phyloP scores from a whole-genome alignment of 2,329 filamentous ascomycete genomes.

The Calonectria hawksworthii region DNA sequence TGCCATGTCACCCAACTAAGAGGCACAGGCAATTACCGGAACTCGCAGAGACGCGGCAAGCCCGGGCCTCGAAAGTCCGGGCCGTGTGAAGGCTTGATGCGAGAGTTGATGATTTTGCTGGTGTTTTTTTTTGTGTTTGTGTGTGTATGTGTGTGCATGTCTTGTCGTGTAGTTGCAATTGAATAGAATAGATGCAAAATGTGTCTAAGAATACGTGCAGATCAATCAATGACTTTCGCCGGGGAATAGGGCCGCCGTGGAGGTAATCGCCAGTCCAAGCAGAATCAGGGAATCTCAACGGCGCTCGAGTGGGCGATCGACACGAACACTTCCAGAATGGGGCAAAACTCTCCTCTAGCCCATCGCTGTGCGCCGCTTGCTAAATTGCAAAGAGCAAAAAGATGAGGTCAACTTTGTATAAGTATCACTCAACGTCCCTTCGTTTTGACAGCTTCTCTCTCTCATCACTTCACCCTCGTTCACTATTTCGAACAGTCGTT shows the following conservation, averaged over 20 bases:
- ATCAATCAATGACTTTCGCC: not conserved
- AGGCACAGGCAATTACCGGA: constrained; percentile 4
- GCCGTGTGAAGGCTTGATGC: not conserved
- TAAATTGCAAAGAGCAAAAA: not conserved
- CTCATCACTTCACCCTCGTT: constrained; percentile 1
- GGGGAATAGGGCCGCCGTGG: not conserved
- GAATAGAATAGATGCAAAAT: not conserved
- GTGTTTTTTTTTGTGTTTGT: not conserved
- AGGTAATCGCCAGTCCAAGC: not conserved
- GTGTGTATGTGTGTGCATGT: too few species aligned
- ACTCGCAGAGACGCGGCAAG: not conserved
- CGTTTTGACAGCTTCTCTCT: too few species aligned
- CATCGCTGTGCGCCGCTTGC: not conserved
- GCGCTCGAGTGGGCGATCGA: not conserved
- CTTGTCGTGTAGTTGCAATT: too few species aligned
- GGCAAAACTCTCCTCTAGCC: constrained; percentile 3
- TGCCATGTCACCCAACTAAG: constrained; percentile 2
- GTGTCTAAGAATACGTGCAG: not conserved
- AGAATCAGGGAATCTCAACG: constrained; percentile 1
- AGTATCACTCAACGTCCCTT: not conserved
- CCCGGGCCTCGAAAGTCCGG: not conserved
- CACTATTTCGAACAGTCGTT: not conserved
- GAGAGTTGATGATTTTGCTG: not conserved
- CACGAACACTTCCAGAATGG: not conserved
- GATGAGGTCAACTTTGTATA: constrained; percentile 1